Percentiles rank a stretch among this genome's conserved stretches.
These are phyloP conservation scores for Leucocoprinus sp. DNA, from an alignment of 768 basidiomycete species.

Conservation along the genomic window DNA sequence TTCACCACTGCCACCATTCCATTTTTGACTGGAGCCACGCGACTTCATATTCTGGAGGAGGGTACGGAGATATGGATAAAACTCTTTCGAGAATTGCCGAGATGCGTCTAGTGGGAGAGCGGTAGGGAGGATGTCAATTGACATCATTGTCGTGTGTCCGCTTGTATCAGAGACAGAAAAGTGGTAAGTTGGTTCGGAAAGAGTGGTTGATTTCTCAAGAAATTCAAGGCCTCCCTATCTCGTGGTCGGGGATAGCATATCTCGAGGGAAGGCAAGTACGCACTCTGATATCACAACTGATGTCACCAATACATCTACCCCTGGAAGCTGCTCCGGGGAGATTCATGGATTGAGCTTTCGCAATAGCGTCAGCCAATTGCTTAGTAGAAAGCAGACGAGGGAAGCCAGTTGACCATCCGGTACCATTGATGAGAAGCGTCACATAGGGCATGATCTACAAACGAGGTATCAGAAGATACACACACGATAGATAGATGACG, in stretches of 20 bases:
- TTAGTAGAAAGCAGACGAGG: slow-evolving; percentile 72
- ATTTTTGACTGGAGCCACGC: slow-evolving; percentile 7
- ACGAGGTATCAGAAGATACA: neutral
- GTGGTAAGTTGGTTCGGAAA: slow-evolving; percentile 66
- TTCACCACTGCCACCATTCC: slow-evolving; percentile 1
- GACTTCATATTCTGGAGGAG: slow-evolving; percentile 30
- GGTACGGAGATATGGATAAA: slow-evolving; percentile 61
- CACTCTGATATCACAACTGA: slow-evolving; percentile 83
- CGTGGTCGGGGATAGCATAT: neutral
- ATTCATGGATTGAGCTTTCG: slow-evolving; percentile 39
- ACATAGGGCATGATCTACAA: slow-evolving; percentile 75
- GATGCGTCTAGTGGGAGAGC: slow-evolving; percentile 80
- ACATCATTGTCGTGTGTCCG: slow-evolving; percentile 69
- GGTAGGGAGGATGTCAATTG: slow-evolving; percentile 86
- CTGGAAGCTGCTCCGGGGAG: slow-evolving; percentile 29
- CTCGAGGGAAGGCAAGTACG: slow-evolving; percentile 7
- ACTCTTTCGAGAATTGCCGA: slow-evolving; percentile 56
- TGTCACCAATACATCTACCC: slow-evolving; percentile 73
- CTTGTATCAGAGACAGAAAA: slow-evolving; percentile 35
- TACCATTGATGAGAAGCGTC: slow-evolving; percentile 78
- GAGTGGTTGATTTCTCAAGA: slow-evolving; percentile 65
- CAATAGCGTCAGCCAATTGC: slow-evolving; percentile 45
- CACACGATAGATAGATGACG: slow-evolving; percentile 5
- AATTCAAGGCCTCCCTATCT: slow-evolving; percentile 79
- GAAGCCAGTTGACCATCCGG: slow-evolving; percentile 73